Percentiles rank a stretch among this genome's conserved stretches.
Evolutionary conservation across 352 stramenopile genomes (phyloP).

Genomic region (Peronosclerospora sorghi): DNA sequence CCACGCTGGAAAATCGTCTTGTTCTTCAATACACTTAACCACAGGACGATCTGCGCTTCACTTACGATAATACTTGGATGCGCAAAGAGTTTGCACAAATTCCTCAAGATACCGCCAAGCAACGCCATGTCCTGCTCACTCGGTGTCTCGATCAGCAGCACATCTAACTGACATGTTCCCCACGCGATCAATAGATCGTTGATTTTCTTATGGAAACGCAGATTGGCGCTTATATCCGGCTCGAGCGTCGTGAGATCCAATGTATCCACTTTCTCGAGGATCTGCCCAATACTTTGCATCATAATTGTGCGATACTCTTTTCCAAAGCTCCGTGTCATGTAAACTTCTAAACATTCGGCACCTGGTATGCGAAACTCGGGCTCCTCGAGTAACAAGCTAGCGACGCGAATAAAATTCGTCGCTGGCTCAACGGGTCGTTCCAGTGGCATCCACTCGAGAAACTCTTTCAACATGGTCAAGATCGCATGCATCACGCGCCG

Average conservation of each 20-base stretch:
- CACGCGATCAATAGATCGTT: constrained; percentile 69
- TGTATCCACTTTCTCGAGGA: constrained; percentile 44
- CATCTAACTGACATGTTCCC: constrained; percentile 55
- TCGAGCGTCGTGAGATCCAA: constrained; percentile 33
- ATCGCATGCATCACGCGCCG: constrained; percentile 48
- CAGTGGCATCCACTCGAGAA: constrained; percentile 75
- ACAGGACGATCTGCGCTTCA: constrained; percentile 65
- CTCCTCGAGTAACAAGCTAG: constrained; percentile 44
- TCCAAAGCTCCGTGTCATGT: constrained; percentile 50
- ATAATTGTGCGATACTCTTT: constrained; percentile 59
- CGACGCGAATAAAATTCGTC: constrained; percentile 57
- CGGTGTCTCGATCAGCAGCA: constrained; percentile 29
- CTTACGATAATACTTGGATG: constrained; percentile 61
- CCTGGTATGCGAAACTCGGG: constrained; percentile 38
- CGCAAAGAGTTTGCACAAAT: constrained; percentile 42
- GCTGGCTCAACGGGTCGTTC: constrained; percentile 38
- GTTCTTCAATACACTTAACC: constrained; percentile 64
- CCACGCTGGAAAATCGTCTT: constrained; percentile 41
- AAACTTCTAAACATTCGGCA: constrained; percentile 64
- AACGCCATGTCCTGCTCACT: constrained; percentile 37
- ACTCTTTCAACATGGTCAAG: constrained; percentile 69
- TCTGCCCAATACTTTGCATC: constrained; percentile 41
- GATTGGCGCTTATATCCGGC: constrained; percentile 35
- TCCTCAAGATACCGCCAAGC: constrained; percentile 31
- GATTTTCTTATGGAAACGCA: constrained; percentile 63